Evolutionary conservation across 2,329 filamentous ascomycete genomes (phyloP), one percentile per base, ranked within the genome.

Genomic region (Calonectria fujianensis): DNA sequence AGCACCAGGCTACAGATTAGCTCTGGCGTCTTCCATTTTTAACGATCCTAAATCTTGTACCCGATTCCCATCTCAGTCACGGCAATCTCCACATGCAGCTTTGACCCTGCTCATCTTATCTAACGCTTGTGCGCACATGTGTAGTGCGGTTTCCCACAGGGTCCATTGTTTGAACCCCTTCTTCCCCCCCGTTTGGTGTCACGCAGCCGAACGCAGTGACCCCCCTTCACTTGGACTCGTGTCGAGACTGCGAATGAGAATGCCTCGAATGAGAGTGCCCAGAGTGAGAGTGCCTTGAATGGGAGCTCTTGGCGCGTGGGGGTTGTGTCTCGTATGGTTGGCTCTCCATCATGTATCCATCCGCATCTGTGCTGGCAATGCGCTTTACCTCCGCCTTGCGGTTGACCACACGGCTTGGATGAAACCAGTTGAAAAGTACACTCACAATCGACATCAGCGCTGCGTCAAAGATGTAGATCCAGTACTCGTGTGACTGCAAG

Each of bases 381-480:
- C 78, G 75, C 74, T 79, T 81, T 29, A 69, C 72, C 10, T 75
- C 74, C 27, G 54, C 54, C 3, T 74, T 52, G 14, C 71, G 64
- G 54, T 80, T 81, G 52, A 81, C 74, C n/a, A 81, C 80, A 3
- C 78, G 74, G 64, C 80, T 82, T 3, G 80, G 79, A 52, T 82
- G 80, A 75, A 82, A 81, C 74, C 68, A 74, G 71, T 82, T 82
- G 72, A 82, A 79, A 2, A 82, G 78, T 14, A 81, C 24, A 0
- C 76, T 73, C 32, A 82, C 80, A 18, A 81, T 48, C 10, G 75
- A 59, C 85, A 87, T 87, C 8, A 85, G 80, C 13, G 80, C 18
- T 3, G 84, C 84, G 74, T 87, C 85, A 29, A 87, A 85, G 20
- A 86, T 66, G 66, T 86, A 86, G 20, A 86, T 74, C 52, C 78